phyloP scores from a whole-genome alignment of 1,139 yeast species.

The Neolecta irregularis region DNA sequence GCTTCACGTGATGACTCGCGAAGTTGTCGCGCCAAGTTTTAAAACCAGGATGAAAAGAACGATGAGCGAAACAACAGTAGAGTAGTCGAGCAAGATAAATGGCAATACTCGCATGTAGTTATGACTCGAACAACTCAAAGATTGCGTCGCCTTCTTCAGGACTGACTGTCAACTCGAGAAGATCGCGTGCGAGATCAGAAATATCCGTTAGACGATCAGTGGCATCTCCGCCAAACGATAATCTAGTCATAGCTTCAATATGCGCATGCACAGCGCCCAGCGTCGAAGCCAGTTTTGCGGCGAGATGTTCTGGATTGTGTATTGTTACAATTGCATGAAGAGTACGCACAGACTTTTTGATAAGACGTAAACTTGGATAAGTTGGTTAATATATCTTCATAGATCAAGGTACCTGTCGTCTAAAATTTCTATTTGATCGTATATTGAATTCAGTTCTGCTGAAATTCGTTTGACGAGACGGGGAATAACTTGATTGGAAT shows the following conservation, averaged over 20 bases:
- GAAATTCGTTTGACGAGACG: conserved; percentile 1
- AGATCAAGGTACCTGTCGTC: not conserved
- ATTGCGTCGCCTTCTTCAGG: conserved; percentile 14
- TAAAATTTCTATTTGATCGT: conserved; percentile 1
- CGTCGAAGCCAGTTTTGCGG: too few relatives aligned
- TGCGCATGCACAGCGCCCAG: conserved; percentile 1
- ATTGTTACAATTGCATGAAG: conserved; percentile 3
- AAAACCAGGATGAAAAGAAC: too few relatives aligned
- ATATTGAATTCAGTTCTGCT: not conserved
- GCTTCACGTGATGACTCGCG: too few relatives aligned
- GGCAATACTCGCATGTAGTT: too few relatives aligned
- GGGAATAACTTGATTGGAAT: not conserved
- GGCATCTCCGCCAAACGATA: conserved; percentile 2
- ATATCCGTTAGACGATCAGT: not conserved
- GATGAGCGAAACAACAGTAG: too few relatives aligned
- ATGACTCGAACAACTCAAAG: conserved; percentile 8
- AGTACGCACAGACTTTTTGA: not conserved
- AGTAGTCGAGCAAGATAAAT: too few relatives aligned
- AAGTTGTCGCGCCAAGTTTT: too few relatives aligned
- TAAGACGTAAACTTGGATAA: not conserved
- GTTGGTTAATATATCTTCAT: not conserved
- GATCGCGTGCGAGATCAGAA: conserved; percentile 12
- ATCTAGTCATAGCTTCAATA: conserved; percentile 3
- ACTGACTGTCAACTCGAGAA: conserved; percentile 12
- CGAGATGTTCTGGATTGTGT: not conserved